phyloP scores from a whole-genome alignment of 1,284 basidiomycete genomes.

The Leccinum solheimii region DNA sequence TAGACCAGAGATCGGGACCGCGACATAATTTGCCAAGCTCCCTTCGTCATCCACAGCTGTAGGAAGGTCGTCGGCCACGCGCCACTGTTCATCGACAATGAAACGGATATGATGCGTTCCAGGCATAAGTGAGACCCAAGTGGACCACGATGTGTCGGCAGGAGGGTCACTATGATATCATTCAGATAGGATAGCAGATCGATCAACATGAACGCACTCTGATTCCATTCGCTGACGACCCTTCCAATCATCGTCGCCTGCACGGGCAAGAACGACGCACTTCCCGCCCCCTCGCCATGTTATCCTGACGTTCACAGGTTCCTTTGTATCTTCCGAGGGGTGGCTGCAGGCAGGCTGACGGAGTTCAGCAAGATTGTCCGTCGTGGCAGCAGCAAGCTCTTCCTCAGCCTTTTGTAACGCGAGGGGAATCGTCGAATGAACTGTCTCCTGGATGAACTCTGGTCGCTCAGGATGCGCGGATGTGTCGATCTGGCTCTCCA shows the following conservation, averaged over 20 bases:
- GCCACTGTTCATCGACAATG: slow-evolving; percentile 91
- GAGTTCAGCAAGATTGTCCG: slow-evolving; percentile 16
- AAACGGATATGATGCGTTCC: slow-evolving; percentile 97
- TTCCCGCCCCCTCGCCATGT: slow-evolving; percentile 64
- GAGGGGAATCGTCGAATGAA: slow-evolving; percentile 63
- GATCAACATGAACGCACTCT: slow-evolving; percentile 47
- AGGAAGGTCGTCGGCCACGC: slow-evolving; percentile 75
- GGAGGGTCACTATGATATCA: slow-evolving; percentile 28
- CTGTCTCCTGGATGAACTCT: slow-evolving; percentile 54
- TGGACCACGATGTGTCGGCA: slow-evolving; percentile 42
- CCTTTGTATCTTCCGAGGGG: slow-evolving; percentile 36
- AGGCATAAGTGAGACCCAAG: slow-evolving; percentile 67
- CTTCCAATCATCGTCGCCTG: slow-evolving; percentile 74
- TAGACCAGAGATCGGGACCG: slow-evolving; percentile 42
- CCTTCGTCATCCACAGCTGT: slow-evolving; percentile 96
- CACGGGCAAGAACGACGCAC: slow-evolving; percentile 62
- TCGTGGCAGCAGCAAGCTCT: slow-evolving; percentile 27
- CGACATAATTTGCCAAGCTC: slow-evolving; percentile 92
- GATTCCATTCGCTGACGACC: slow-evolving; percentile 60
- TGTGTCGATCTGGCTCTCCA: slow-evolving; percentile 31
- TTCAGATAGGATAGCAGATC: slow-evolving; percentile 18
- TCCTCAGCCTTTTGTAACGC: slow-evolving; percentile 46
- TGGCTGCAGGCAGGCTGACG: slow-evolving; percentile 23
- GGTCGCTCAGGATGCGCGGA: slow-evolving; percentile 26
- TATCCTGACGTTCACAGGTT: slow-evolving; percentile 56